A percentile compares a stretch with the other conserved stretches of the same genome.
phyloP scores from a whole-genome alignment of 176 grass and related monocot species.

The Zoysia pacifica region DNA sequence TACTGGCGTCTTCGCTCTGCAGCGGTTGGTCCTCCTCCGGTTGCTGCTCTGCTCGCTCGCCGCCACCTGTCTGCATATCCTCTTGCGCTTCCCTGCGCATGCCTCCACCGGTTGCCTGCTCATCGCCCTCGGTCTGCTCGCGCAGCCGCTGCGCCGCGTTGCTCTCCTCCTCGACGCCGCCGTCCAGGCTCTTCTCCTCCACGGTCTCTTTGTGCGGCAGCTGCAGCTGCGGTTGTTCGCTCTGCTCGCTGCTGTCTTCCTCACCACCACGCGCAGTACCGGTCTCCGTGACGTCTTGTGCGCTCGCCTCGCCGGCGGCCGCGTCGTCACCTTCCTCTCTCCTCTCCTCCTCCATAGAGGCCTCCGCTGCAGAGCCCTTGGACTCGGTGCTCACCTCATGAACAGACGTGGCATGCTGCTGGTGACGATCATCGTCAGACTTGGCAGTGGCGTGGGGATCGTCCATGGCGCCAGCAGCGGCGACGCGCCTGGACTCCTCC shows the following conservation, averaged over 20 bases:
- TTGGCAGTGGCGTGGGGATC: conserved; percentile 43
- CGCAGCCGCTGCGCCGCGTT: conserved; percentile 52
- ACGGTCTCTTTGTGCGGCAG: conserved; percentile 37
- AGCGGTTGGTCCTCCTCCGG: neutral
- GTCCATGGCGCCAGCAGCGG: neutral
- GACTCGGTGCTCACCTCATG: neutral
- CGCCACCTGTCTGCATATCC: neutral
- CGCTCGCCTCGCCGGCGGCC: neutral
- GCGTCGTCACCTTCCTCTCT: neutral
- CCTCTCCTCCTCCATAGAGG: neutral
- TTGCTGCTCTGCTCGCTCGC: neutral
- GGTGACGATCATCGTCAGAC: conserved; percentile 25
- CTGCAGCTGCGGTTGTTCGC: conserved; percentile 28
- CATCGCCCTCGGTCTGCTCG: conserved; percentile 52
- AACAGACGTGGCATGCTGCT: neutral
- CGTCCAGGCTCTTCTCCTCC: conserved; percentile 72
- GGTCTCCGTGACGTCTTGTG: neutral
- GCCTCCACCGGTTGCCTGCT: conserved; percentile 28
- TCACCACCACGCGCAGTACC: neutral
- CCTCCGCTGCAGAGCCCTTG: neutral
- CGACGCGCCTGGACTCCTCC: conserved; percentile 16
- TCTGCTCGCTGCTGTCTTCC: neutral
- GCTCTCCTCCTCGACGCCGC: conserved; percentile 72
- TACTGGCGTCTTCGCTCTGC: neutral
- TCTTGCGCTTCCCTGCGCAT: conserved; percentile 50